Base-by-base conservation (phyloP, 352 stramenopile genomes). In the Phytophthora melonis region DNA sequence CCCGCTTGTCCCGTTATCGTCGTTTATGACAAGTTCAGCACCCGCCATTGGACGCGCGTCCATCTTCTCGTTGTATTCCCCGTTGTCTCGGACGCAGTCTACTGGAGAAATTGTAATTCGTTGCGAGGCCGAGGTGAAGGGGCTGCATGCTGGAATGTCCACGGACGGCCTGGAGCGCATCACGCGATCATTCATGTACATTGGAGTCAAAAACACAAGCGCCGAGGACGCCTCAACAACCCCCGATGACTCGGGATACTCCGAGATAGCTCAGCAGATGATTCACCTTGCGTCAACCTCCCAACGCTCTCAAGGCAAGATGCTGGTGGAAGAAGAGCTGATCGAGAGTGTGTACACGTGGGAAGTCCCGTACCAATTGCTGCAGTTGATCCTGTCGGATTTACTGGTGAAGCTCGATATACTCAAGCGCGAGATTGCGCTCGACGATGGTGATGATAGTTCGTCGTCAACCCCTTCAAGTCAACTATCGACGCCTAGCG, bases 271-370 rank as follows among this genome's bases (percentile, higher is more conserved):
- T 10, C 77, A 80, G 25, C 71, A 84, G 27, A 86, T 86, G 68
- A 84, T 84, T n/a, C 70, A 79, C 27, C 63, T 81, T 43, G 73
- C 64, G 7, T 71, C 72, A 0, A 83, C 72, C n/a, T 80, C 80
- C 8, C 82, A 87, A 72, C 64, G 68, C 23, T 65, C 59, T 1
- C 80, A 88, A 36, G 74, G 72, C 11, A 96, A 96, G 70, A 79
- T 94, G 45, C 74, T 96, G 23, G 83, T 94, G 1, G 89, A 96
- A 79, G 89, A 96, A 82, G 89, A 95, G 66, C 66, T 96, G 16
- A 89, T 96, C 25, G 89, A 96, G 67, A 96, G 89, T 62, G 88
- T 94, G n/a, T 96, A 91, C 65, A 96, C 89, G 47, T 96, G 88
- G 88, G 87, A 94, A 62, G 89, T 96, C 53, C 89, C 89, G 34